Evolutionary conservation across 2,329 filamentous ascomycete genomes (phyloP).

Genomic region (Fusarium torulosum): DNA sequence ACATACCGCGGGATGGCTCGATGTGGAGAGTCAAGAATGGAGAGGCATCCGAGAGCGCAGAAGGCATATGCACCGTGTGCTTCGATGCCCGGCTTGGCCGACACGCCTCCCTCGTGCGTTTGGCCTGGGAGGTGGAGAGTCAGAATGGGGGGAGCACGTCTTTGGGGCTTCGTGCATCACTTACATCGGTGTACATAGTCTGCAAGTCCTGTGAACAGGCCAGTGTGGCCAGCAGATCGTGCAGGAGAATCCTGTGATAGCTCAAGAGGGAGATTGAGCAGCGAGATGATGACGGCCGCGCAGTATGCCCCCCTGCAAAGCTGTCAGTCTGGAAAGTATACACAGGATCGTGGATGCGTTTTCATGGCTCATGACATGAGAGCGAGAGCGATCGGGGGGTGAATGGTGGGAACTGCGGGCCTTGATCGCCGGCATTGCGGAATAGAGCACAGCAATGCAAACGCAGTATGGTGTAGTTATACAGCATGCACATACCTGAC

Average conservation of each 20-base stretch:
- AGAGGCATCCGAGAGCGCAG: conserved; percentile 89
- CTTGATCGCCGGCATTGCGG: conserved; percentile 29
- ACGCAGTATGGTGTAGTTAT: conserved; percentile 6
- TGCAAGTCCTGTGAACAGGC: conserved; percentile 78
- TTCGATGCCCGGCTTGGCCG: conserved; percentile 85
- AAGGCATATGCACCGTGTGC: conserved; percentile 98
- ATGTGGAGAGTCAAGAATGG: conserved; percentile 84
- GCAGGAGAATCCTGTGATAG: conserved; percentile 80
- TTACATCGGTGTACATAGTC: conserved; percentile 85
- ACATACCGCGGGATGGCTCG: conserved; percentile 78
- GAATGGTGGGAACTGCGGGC: conserved; percentile 25
- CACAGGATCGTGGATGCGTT: conserved; percentile 7
- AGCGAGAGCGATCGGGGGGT: conserved; percentile 26
- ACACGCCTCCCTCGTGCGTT: conserved; percentile 95
- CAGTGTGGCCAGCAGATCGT: conserved; percentile 69
- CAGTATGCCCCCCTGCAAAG: conserved; percentile 85
- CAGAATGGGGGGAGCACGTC: conserved; percentile 25
- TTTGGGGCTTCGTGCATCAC: conserved; percentile 52
- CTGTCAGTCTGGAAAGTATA: conserved; percentile 30
- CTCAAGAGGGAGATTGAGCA: conserved; percentile 85
- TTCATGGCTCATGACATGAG: conserved; percentile 17
- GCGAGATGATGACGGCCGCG: conserved; percentile 83
- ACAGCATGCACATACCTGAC: conserved; percentile 72
- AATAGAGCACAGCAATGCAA: neutral
- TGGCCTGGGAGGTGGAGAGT: conserved; percentile 70